Evolutionary conservation across 2,329 filamentous ascomycete genomes (phyloP).

Genomic region (Cyclaneusma minus): DNA sequence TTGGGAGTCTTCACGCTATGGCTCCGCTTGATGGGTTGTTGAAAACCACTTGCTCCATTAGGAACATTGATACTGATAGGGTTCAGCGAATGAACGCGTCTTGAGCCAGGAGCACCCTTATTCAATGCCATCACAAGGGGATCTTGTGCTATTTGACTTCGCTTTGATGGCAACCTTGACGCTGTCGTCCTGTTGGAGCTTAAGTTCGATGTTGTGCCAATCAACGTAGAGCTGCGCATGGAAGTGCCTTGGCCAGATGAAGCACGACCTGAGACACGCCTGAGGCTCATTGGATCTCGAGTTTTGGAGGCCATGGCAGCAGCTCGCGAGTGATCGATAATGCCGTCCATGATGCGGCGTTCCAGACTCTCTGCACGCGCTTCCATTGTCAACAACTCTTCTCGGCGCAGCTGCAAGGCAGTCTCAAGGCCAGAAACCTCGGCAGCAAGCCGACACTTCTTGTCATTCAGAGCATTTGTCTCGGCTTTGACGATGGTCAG

Average conservation of each 20-base stretch:
- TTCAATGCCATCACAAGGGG: constrained; percentile 25
- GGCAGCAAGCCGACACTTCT: constrained; percentile 66
- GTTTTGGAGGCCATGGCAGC: constrained; percentile 68
- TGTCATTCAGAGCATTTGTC: constrained; percentile 58
- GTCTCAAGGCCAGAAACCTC: constrained; percentile 88
- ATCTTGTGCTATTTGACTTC: constrained; percentile 35
- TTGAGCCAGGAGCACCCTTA: constrained; percentile 23
- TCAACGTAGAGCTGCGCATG: constrained; percentile 12
- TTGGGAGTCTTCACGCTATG: constrained; percentile 57
- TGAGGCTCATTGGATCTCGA: constrained; percentile 32
- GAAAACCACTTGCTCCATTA: constrained; percentile 29
- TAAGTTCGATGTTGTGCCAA: constrained; percentile 10
- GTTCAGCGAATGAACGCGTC: constrained; percentile 79
- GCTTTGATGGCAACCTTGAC: constrained; percentile 32
- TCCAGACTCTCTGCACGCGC: constrained; percentile 75
- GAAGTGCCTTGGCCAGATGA: constrained; percentile 26
- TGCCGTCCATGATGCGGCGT: constrained; percentile 81
- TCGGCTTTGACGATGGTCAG: constrained; percentile 35
- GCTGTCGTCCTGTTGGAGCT: constrained; percentile 13
- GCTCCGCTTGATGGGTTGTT: constrained; percentile 58
- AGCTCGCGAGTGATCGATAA: constrained; percentile 89
- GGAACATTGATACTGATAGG: constrained; percentile 70
- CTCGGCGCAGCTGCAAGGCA: constrained; percentile 71
- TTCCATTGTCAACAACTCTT: constrained; percentile 88
- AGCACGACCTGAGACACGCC: constrained; percentile 30